Conservation (phyloP, 129 eudicot species). For the Ambrosia artemisiifolia region DNA sequence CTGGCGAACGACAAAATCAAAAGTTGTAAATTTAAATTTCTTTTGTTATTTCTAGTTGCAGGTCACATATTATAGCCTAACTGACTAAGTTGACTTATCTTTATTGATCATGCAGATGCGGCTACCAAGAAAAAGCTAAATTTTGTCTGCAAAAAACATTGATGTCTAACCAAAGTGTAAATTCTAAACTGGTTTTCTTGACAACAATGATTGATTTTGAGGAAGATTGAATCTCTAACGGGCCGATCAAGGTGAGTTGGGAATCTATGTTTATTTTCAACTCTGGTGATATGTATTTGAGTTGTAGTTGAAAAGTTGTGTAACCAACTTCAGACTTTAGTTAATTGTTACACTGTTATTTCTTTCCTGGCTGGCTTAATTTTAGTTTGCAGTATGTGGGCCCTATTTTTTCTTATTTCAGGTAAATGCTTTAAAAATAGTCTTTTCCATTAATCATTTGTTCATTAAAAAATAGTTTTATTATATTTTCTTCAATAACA, state of each 20-base stretch:
- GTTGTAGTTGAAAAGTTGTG: neutral
- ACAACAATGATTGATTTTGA: neutral
- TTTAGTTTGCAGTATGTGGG: neutral
- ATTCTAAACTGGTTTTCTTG: neutral
- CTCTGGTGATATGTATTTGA: neutral
- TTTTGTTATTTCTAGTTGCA: neutral
- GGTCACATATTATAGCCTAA: neutral
- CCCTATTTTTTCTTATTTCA: neutral
- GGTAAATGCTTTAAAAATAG: neutral
- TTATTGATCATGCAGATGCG: conserved; percentile 61
- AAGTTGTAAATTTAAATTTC: conserved; percentile 36
- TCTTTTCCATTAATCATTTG: neutral
- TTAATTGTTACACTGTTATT: neutral
- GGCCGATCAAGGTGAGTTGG: neutral
- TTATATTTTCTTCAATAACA: too few relatives aligned
- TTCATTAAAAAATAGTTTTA: neutral
- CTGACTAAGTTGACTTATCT: neutral
- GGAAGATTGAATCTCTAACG: neutral
- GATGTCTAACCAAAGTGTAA: conserved; percentile 15
- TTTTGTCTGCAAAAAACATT: conserved; percentile 26
- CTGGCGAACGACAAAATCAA: conserved; percentile 75
- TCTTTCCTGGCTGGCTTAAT: neutral
- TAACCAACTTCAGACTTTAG: neutral
- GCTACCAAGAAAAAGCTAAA: conserved; percentile 50
- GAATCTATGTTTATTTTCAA: neutral